Conservation (phyloP, 768 basidiomycete genomes). For the Boletus rufocinnamomeus region DNA sequence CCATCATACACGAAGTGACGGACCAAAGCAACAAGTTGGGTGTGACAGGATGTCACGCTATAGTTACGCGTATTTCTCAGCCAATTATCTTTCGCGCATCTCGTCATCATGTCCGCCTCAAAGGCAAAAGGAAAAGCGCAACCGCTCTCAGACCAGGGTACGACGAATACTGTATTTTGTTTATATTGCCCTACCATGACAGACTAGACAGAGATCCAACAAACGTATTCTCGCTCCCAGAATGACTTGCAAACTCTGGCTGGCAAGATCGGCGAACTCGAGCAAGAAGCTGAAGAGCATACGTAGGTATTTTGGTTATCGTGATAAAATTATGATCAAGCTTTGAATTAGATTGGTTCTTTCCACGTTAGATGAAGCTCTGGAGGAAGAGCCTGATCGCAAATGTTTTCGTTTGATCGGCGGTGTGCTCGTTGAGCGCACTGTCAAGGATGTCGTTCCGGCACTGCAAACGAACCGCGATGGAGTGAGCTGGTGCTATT, state of each 20-base stretch:
- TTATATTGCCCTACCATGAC: slow-evolving; percentile 39
- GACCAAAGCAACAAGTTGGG: slow-evolving; percentile 13
- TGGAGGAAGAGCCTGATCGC: slow-evolving; percentile 81
- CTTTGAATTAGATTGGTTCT: slow-evolving; percentile 71
- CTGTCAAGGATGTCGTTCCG: slow-evolving; percentile 93
- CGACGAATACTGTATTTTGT: slow-evolving; percentile 17
- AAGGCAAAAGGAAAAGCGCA: slow-evolving; percentile 63
- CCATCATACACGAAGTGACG: slow-evolving; percentile 20
- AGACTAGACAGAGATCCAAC: slow-evolving; percentile 76
- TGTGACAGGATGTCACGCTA: slow-evolving; percentile 33
- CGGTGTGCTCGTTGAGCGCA: slow-evolving; percentile 92
- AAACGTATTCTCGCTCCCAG: slow-evolving; percentile 78
- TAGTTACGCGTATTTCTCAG: slow-evolving; percentile 23
- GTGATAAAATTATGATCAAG: slow-evolving; percentile 2
- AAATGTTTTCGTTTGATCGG: slow-evolving; percentile 98
- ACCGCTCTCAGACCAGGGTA: slow-evolving; percentile 73
- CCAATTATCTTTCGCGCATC: slow-evolving; percentile 31
- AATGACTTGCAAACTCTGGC: slow-evolving; percentile 90
- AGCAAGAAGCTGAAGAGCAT: slow-evolving; percentile 95
- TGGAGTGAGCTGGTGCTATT: slow-evolving; percentile 55
- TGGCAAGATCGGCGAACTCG: slow-evolving; percentile 93
- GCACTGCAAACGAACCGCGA: slow-evolving; percentile 86
- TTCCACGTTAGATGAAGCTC: slow-evolving; percentile 78
- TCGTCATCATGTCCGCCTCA: slow-evolving; percentile 46
- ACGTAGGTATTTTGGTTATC: slow-evolving; percentile 52